Base-by-base conservation (phyloP, 2,329 filamentous ascomycete genomes). In the Sporothrix inflata region DNA sequence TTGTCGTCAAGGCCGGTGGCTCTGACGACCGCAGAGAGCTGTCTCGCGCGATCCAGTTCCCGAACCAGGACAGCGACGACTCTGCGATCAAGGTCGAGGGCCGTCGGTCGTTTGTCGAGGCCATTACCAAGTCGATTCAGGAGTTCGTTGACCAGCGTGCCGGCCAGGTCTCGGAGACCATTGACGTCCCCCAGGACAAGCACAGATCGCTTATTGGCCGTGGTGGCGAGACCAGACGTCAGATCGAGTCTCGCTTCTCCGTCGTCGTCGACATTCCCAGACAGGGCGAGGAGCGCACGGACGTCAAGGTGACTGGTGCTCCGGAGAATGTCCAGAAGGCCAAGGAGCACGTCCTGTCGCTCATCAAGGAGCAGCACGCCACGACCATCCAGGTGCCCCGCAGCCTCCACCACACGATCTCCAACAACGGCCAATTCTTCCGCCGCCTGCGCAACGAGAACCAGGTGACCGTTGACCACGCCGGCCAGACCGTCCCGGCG, bases 371-470 rank as follows among this genome's bases (percentile, higher is more conserved):
- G 76, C 92, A 95, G 79, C 91, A 96, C 80, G 93, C 93, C 74
- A 94, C 96, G 85, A 96, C 92, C 0, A 82, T 98, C n/a, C 87
- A 92, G 77, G 88, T 99, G 9, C 95, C 96, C 12, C 89, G 90
- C 73, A 89, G 90, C 77, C 85, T 96, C 73, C 96, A 99, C 84
- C 93, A 98, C 80, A 83, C 87, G 73, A 87, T 99, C 76, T 89
- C 93, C 69, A 95, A 97, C 80, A 94, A 95, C 75, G 96, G 95
- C 1, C 91, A 94, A 77, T 92, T 98, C 84, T 98, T 98, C 92
- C 93, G 95, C 76, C 92, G 90, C 77, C 89, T 99, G 55, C 90
- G 92, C 75, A 94, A 90, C 81, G 92, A 98, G 78, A 88, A 93
- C 82, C 91, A 93, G 76, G 94, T 99, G 76, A 96, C 92, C 0